Evolutionary conservation across 2,329 filamentous ascomycete genomes (phyloP).

Genomic region (Hirsutella minnesotensis): DNA sequence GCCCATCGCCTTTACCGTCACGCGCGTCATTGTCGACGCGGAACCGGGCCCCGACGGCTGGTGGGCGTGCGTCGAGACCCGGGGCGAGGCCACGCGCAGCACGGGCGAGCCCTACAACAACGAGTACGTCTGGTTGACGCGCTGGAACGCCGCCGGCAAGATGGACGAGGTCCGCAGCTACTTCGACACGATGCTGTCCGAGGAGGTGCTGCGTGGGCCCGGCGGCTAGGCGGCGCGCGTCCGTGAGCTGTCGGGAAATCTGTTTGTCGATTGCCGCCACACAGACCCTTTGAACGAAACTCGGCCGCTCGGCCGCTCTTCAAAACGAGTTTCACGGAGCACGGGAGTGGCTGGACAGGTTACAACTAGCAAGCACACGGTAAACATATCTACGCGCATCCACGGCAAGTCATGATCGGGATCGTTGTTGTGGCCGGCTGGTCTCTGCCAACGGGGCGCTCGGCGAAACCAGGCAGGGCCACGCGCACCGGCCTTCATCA

Average conservation of each 20-base stretch:
- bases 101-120: slow-evolving; percentile 12
- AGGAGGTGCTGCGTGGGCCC: slow-evolving; percentile 7
- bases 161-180: slow-evolving; percentile 13
- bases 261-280: too few relatives aligned
- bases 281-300: too few relatives aligned
- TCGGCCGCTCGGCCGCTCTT: neutral
- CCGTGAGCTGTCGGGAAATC: too few relatives aligned
- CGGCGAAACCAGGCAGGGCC: too few relatives aligned
- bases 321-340: neutral
- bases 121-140: slow-evolving; percentile 12
- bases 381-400: too few relatives aligned
- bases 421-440: too few relatives aligned
- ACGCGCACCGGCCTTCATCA: too few relatives aligned
- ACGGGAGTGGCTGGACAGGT: too few relatives aligned
- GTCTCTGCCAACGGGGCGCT: too few relatives aligned
- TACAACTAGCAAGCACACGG: too few relatives aligned
- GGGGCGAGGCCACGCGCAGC: slow-evolving; percentile 9
- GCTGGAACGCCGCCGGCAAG: slow-evolving; percentile 11
- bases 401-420: too few relatives aligned
- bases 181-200: slow-evolving; percentile 11
- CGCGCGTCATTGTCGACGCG: slow-evolving; percentile 10
- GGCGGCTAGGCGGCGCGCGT: neutral
- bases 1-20: slow-evolving; percentile 11
- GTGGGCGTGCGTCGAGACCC: slow-evolving; percentile 12
- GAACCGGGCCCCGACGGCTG: slow-evolving; percentile 9